These are phyloP conservation scores for Eimeria tenella DNA, from an alignment of 169 alveolate species.

Conservation along the genomic window DNA sequence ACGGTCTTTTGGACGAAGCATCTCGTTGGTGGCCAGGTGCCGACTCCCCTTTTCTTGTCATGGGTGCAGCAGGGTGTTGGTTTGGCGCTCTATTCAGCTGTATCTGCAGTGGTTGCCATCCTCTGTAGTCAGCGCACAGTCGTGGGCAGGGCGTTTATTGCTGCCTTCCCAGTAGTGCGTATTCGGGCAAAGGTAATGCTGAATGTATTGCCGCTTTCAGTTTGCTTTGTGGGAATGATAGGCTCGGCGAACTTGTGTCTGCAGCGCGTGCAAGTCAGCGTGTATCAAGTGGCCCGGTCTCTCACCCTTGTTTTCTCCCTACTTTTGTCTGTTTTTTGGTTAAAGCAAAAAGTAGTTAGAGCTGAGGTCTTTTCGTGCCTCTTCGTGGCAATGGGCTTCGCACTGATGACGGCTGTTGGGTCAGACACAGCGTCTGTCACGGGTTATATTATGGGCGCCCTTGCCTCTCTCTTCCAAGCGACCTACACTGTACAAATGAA, in stretches of 20 bases:
- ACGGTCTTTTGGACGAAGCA: constrained; percentile 43
- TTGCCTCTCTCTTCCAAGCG: constrained; percentile 84
- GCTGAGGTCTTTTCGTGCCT: constrained; percentile 81
- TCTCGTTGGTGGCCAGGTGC: constrained; percentile 22
- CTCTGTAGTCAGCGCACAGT: neutral
- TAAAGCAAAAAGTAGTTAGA: constrained; percentile 76
- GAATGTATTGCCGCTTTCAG: constrained; percentile 80
- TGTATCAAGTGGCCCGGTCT: constrained; percentile 85
- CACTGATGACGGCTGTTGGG: constrained; percentile 77
- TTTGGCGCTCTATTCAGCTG: neutral
- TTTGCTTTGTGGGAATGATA: constrained; percentile 83
- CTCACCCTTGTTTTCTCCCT: constrained; percentile 82
- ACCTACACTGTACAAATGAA: constrained; percentile 83
- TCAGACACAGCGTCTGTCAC: constrained; percentile 78
- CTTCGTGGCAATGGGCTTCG: constrained; percentile 81
- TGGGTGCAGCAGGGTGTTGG: constrained; percentile 82
- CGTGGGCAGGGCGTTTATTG: neutral
- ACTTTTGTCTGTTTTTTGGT: constrained; percentile 79
- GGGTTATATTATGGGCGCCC: constrained; percentile 81
- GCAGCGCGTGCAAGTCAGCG: constrained; percentile 83
- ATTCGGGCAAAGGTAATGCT: neutral
- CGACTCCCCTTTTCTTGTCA: constrained; percentile 78
- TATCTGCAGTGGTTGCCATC: neutral
- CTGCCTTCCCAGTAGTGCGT: constrained; percentile 34
- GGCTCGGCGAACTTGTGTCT: constrained; percentile 83